phyloP scores from a whole-genome alignment of 148 eudicot genomes.

The Fagopyrum homotropicum region DNA sequence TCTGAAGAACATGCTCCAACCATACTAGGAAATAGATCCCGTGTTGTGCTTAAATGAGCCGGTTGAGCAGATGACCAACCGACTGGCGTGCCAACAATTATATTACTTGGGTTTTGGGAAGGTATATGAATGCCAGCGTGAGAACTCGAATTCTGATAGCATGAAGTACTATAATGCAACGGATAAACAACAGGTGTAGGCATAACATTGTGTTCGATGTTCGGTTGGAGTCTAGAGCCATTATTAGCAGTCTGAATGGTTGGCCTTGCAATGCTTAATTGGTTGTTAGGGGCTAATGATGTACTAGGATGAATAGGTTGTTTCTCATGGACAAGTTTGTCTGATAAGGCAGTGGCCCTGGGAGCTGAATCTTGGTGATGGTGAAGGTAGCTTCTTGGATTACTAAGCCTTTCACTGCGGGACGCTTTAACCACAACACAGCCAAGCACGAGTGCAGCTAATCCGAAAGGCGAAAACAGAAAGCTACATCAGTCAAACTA shows the following conservation, averaged over 20 bases:
- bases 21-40: constrained; percentile 28
- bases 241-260: background rate
- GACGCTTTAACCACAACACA: constrained; percentile 84
- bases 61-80: constrained; percentile 39
- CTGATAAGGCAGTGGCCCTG: background rate
- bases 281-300: constrained; percentile 19
- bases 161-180: constrained; percentile 48
- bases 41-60: constrained; percentile 28
- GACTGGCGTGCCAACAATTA: constrained; percentile 67
- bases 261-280: constrained; percentile 22
- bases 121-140: background rate
- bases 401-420: constrained; percentile 66
- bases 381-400: constrained; percentile 65
- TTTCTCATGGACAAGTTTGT: constrained; percentile 21
- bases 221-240: constrained; percentile 22
- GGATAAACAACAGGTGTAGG: constrained; percentile 45
- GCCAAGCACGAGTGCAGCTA: constrained; percentile 97
- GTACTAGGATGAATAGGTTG: constrained; percentile 24
- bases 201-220: constrained; percentile 21
- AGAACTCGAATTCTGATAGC: constrained; percentile 28
- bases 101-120: constrained; percentile 27
- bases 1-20: constrained; percentile 16
- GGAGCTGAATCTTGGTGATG: constrained; percentile 41
- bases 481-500: background rate
- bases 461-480: constrained; percentile 18